Evolutionary conservation across 176 grass and related monocot species (phyloP), one percentile per base, ranked within the genome.

Genomic region (Otatea glauca): DNA sequence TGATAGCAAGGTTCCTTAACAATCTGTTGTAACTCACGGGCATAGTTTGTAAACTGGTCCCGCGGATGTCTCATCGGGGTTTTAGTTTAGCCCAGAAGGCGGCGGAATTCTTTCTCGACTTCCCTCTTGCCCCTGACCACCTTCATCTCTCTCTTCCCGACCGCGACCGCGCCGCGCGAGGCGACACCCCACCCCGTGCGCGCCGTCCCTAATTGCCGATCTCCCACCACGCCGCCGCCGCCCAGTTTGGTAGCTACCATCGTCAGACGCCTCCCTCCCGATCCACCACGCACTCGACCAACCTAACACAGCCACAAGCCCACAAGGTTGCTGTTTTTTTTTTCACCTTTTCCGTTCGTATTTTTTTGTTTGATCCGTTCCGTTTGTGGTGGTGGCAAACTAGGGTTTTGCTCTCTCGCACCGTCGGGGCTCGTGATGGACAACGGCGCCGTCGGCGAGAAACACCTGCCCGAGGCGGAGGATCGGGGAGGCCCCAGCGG

Each of bases 281-380:
- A 56, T 56, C 54, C 54, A 56, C 54, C 54, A 56, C 54, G 54
- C 66, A 1, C 24, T 24, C 24, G 29, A 20, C 24, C 29, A 29
- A 43, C 54, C 41, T 5, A 83, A 24, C 44, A 44, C 42, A 51
- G 3, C 54, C 43, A 9, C 51, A 50, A 34, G 29, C 29, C 29
- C 29, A 29, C 29, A 29, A 29, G 29, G 18, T 45, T 41, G 39
- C 13, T 34, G 9, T 58, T 51, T 67, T 70, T 44, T 83, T 5
- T 69, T 53, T 70, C 3, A 0, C 11, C 32, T 53, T 27, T 65
- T n/a, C 12, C 55, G 55, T 58, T 55, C 18, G 7, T 8, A 21
- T 1, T 20, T 9, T 38, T 72, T 86, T 76, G 38, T 86, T 90
- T 86, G 84, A 90, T 90, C 84, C 67, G 59, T 77, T 56, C 58